Evolutionary conservation across 202 grass and related monocot species (phyloP).

Genomic region (Dendrocalamus latiflorus): DNA sequence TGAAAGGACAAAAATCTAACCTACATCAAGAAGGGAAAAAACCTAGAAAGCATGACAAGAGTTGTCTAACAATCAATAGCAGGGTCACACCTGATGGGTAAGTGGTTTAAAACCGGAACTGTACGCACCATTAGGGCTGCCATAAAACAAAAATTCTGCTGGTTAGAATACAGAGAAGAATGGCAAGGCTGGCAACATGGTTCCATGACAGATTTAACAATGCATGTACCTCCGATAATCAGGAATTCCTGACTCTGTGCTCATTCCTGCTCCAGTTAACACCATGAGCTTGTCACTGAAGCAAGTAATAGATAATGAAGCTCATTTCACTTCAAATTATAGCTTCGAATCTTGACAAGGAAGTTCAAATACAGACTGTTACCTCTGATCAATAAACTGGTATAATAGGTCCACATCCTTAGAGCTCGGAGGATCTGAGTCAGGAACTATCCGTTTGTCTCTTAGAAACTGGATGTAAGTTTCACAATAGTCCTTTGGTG

Average conservation of each 20-base stretch:
- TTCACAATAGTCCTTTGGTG: constrained; percentile 44
- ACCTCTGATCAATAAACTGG: constrained; percentile 74
- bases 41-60: neutral
- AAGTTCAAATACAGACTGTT: constrained; percentile 6
- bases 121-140: constrained; percentile 94
- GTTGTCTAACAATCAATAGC: neutral
- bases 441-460: constrained; percentile 67
- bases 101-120: constrained; percentile 96
- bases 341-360: constrained; percentile 9
- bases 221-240: constrained; percentile 84
- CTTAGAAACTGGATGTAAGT: constrained; percentile 54
- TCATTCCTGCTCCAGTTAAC: constrained; percentile 90
- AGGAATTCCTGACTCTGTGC: constrained; percentile 93
- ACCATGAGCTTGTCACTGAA: constrained; percentile 79
- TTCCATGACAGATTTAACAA: neutral
- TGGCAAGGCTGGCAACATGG: neutral
- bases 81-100: constrained; percentile 73
- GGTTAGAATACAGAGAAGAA: neutral
- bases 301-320: constrained; percentile 37
- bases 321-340: constrained; percentile 11
- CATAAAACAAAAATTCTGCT: constrained; percentile 18
- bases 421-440: constrained; percentile 69
- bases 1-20: neutral
- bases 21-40: neutral
- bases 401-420: constrained; percentile 72